These are phyloP conservation scores for Pyronema domesticum DNA, from an alignment of 495 filamentous ascomycete genomes.

Conservation along the genomic window DNA sequence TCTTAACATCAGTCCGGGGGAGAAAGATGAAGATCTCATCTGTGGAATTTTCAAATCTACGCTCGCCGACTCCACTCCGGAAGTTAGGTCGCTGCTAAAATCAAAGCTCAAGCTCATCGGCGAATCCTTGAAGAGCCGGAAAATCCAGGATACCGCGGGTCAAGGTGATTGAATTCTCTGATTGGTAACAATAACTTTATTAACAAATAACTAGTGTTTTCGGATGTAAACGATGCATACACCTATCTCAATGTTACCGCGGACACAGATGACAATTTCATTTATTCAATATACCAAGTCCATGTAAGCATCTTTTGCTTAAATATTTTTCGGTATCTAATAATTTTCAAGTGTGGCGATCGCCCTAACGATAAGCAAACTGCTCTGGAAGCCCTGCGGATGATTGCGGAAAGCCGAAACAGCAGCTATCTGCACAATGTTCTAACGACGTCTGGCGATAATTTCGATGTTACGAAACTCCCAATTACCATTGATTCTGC, in stretches of 20 bases:
- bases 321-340: slow-evolving; percentile 2
- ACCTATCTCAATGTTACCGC: slow-evolving; percentile 11
- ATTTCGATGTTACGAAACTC: background rate
- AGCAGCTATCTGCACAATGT: slow-evolving; percentile 14
- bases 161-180: slow-evolving; percentile 4
- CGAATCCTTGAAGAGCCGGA: slow-evolving; percentile 12
- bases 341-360: slow-evolving; percentile 12
- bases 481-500: slow-evolving; percentile 12
- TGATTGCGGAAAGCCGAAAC: slow-evolving; percentile 19
- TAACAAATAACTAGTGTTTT: slow-evolving; percentile 10
- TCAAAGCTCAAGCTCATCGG: slow-evolving; percentile 17
- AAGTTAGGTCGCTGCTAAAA: slow-evolving; percentile 16
- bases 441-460: slow-evolving; percentile 3
- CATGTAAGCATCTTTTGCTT: background rate
- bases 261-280: slow-evolving; percentile 14
- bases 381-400: slow-evolving; percentile 18
- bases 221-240: slow-evolving; percentile 17
- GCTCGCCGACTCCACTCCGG: slow-evolving; percentile 16
- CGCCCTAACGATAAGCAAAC: slow-evolving; percentile 17
- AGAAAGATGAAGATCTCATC: slow-evolving; percentile 17
- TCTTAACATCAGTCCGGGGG: slow-evolving; percentile 8
- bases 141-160: slow-evolving; percentile 12
- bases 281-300: slow-evolving; percentile 20
- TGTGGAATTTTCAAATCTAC: slow-evolving; percentile 20
- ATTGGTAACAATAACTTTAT: background rate